Percentiles rank a stretch among this genome's conserved stretches.
phyloP scores from a whole-genome alignment of 805 yeast genomes.

The Cyberlindnera mississippiensis region DNA sequence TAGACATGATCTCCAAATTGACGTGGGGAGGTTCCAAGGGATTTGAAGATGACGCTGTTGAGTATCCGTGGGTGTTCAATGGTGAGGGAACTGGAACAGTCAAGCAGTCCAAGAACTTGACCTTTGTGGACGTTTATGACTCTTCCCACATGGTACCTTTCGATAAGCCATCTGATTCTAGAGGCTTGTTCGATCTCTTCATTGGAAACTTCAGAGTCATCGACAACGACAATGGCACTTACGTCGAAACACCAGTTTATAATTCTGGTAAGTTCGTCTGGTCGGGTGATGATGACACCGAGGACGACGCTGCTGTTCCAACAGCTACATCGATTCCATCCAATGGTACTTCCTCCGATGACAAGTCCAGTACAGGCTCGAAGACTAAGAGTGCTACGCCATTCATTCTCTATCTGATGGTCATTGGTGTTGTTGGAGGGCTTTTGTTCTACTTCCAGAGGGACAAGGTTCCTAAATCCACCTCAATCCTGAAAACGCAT shows the following conservation, averaged over 20 bases:
- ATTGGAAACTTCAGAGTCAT: constrained; percentile 23
- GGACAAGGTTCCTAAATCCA: constrained; percentile 15
- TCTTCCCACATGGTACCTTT: constrained; percentile 95
- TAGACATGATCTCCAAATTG: constrained; percentile 56
- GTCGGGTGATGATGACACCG: constrained; percentile 7
- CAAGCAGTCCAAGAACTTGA: constrained; percentile 63
- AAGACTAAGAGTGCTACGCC: constrained; percentile 21
- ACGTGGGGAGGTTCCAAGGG: constrained; percentile 57
- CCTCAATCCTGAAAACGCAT: constrained; percentile 20
- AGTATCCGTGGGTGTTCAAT: constrained; percentile 45
- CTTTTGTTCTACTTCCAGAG: constrained; percentile 18
- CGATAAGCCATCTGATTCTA: constrained; percentile 65
- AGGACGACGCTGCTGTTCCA: background rate
- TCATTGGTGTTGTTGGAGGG: constrained; percentile 21
- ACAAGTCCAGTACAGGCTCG: too few species aligned
- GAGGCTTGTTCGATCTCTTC: constrained; percentile 63
- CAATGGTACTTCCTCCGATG: too few species aligned
- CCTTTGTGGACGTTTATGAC: constrained; percentile 67
- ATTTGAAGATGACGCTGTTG: constrained; percentile 24
- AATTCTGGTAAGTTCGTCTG: constrained; percentile 4
- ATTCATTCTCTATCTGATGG: constrained; percentile 21
- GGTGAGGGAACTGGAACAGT: constrained; percentile 40
- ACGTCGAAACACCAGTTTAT: constrained; percentile 27
- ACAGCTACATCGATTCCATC: too few species aligned
- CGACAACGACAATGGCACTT: constrained; percentile 14